A percentile compares a stretch with the other conserved stretches of the same genome.
Evolutionary conservation across 345 rosid species (phyloP).

Genomic region (Arabidopsis arenosa): DNA sequence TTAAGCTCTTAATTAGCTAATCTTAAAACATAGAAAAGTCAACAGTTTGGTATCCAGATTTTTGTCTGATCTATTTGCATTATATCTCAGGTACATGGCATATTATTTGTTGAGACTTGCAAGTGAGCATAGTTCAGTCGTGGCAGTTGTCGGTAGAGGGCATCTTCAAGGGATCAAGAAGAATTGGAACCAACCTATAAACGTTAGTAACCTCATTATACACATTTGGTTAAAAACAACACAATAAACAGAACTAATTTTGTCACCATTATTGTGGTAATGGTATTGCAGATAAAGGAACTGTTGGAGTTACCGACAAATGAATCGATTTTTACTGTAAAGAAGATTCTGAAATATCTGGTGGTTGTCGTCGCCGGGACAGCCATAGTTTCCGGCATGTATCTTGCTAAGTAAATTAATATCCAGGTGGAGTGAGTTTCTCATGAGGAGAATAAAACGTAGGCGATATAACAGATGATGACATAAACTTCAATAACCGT

Average conservation of each 20-base stretch:
- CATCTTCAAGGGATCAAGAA: slow-evolving; percentile 87
- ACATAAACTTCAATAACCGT: slow-evolving; percentile 21
- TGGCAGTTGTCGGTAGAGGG: slow-evolving; percentile 95
- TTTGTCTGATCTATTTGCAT: slow-evolving; percentile 19
- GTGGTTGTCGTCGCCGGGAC: slow-evolving; percentile 63
- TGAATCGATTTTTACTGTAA: slow-evolving; percentile 47
- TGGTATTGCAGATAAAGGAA: slow-evolving; percentile 54
- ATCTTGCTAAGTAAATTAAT: slow-evolving; percentile 45
- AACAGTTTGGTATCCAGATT: background rate
- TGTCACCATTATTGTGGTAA: slow-evolving; percentile 1
- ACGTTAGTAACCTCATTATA: slow-evolving; percentile 44
- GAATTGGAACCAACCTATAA: slow-evolving; percentile 82
- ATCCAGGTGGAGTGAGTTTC: slow-evolving; percentile 21
- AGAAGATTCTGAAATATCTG: slow-evolving; percentile 57
- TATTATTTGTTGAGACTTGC: slow-evolving; percentile 62
- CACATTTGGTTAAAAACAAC: background rate
- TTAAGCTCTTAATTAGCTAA: background rate
- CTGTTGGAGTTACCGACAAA: slow-evolving; percentile 64
- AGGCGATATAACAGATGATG: slow-evolving; percentile 22
- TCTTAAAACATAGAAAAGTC: background rate
- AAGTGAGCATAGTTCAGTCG: slow-evolving; percentile 70
- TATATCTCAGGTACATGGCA: slow-evolving; percentile 78
- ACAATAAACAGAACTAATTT: background rate
- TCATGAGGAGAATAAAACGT: slow-evolving; percentile 18
- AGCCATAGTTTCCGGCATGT: slow-evolving; percentile 69